Evolutionary conservation across 2,329 filamentous ascomycete genomes (phyloP).

Genomic region (Chaetomium sp.): DNA sequence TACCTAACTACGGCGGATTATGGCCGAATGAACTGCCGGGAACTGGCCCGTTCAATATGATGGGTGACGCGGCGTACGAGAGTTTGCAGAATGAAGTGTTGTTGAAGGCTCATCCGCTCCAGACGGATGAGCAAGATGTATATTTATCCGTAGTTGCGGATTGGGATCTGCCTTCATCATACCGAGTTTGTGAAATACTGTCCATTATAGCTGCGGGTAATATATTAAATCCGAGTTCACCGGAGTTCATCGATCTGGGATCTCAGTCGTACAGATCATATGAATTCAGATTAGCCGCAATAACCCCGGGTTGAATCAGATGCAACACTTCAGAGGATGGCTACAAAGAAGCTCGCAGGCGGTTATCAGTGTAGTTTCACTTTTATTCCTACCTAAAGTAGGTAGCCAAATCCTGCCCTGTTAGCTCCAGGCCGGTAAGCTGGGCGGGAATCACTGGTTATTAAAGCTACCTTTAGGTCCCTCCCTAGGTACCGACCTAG

Average conservation of each 20-base stretch:
- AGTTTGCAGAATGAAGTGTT: neutral
- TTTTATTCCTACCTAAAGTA: too few relatives aligned
- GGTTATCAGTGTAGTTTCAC: neutral
- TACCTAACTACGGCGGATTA: neutral
- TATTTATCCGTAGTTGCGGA: conserved; percentile 12
- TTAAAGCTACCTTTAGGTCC: too few relatives aligned
- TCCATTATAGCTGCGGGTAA: neutral
- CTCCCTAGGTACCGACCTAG: too few relatives aligned
- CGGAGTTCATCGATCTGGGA: neutral
- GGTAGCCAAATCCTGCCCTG: too few relatives aligned
- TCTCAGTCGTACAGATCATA: neutral
- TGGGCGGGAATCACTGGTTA: too few relatives aligned
- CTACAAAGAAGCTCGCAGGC: neutral
- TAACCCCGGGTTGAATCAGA: neutral
- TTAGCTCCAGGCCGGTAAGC: too few relatives aligned
- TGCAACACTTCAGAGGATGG: neutral
- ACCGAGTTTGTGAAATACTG: neutral
- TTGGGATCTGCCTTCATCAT: neutral
- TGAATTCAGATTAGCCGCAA: conserved; percentile 4
- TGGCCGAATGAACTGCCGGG: conserved; percentile 1
- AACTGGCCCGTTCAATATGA: neutral
- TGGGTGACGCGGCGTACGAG: neutral
- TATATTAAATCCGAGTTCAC: neutral
- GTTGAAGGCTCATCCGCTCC: neutral
- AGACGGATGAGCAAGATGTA: neutral